These are phyloP conservation scores for Populus hybrid DNA, from an alignment of 441 rosid genomes.

Conservation along the genomic window DNA sequence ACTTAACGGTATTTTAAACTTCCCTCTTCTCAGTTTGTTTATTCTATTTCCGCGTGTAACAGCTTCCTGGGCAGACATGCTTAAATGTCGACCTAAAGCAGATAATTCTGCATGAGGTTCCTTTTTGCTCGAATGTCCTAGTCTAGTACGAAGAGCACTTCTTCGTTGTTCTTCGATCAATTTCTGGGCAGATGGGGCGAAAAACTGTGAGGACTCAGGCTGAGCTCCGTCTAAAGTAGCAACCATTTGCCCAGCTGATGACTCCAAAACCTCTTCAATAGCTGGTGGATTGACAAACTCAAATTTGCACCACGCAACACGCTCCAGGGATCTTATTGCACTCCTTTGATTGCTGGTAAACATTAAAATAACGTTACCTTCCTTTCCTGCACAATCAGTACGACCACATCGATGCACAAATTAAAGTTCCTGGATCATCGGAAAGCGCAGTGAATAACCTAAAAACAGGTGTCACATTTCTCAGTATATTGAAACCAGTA, in stretches of 20 bases:
- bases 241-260: conserved; percentile 88
- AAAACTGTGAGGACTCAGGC: conserved; percentile 68
- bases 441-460: conserved; percentile 97
- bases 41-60: too few species aligned
- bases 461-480: conserved; percentile 24
- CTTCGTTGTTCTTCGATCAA: conserved; percentile 74
- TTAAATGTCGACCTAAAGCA: too few species aligned
- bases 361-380: conserved; percentile 87
- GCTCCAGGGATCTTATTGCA: conserved; percentile 89
- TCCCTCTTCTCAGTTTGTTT: too few species aligned
- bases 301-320: conserved; percentile 86
- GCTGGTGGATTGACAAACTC: conserved; percentile 84
- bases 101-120: too few species aligned
- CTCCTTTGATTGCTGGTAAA: conserved; percentile 78
- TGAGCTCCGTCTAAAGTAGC: conserved; percentile 60
- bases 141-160: conserved; percentile 86
- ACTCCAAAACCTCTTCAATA: conserved; percentile 63
- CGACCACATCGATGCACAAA: conserved; percentile 97
- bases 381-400: conserved; percentile 95
- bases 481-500: conserved; percentile 1
- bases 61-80: too few species aligned
- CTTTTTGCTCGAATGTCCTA: conserved; percentile 62
- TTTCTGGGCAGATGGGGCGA: conserved; percentile 76
- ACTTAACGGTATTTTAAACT: too few species aligned
- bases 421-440: conserved; percentile 80